These are phyloP conservation scores for Lactifluus echinatus DNA, from an alignment of 768 basidiomycete species.

Conservation along the genomic window DNA sequence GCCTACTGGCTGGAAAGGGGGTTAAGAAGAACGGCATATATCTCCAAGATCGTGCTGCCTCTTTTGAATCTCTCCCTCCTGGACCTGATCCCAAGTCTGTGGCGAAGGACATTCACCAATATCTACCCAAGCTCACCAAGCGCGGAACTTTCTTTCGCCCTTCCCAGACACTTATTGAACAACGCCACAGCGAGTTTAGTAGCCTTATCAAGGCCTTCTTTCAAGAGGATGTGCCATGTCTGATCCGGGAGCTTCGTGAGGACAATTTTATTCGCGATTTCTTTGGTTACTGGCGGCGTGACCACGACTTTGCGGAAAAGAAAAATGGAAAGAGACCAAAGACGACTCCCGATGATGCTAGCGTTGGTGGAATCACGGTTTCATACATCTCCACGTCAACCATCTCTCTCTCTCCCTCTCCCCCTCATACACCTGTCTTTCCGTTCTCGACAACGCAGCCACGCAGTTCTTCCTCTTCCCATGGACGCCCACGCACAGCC, in stretches of 20 bases:
- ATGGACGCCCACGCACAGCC: background rate
- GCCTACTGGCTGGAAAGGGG: constrained; percentile 64
- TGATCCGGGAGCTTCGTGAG: constrained; percentile 57
- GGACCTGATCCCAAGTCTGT: constrained; percentile 74
- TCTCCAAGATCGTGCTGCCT: constrained; percentile 65
- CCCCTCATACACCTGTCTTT: constrained; percentile 7
- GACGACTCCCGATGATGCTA: constrained; percentile 19
- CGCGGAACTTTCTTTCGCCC: constrained; percentile 67
- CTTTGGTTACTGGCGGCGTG: constrained; percentile 70
- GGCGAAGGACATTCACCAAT: constrained; percentile 55
- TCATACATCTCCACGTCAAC: constrained; percentile 46
- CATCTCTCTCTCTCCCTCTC: constrained; percentile 25
- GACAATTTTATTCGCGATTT: constrained; percentile 59
- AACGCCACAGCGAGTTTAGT: constrained; percentile 51
- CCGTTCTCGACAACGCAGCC: constrained; percentile 6
- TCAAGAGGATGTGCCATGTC: constrained; percentile 49
- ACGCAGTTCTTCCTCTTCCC: background rate
- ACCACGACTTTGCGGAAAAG: constrained; percentile 51
- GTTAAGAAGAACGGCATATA: constrained; percentile 64
- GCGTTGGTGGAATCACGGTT: constrained; percentile 41
- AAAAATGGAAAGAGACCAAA: constrained; percentile 20
- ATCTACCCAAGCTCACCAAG: constrained; percentile 60
- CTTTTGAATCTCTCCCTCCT: constrained; percentile 78
- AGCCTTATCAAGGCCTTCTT: constrained; percentile 54
- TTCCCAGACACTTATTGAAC: constrained; percentile 55